Base-by-base conservation (phyloP, 352 stramenopile genomes). In the Globisporangium paroecandrum region DNA sequence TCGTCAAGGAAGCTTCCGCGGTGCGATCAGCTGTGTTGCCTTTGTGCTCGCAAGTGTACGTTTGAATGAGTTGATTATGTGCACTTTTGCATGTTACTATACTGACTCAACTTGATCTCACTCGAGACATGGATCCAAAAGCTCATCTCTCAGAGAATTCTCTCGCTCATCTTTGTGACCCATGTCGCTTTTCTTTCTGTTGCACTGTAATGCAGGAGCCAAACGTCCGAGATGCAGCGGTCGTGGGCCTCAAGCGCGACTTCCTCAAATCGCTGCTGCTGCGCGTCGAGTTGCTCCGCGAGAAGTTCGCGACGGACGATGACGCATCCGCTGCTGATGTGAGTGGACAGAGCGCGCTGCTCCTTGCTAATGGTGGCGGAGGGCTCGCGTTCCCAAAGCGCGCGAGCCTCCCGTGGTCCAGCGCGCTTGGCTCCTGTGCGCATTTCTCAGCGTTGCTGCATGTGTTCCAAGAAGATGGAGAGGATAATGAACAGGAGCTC, bases 191-290 rank as follows among this genome's bases (percentile, higher is more conserved):
- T 51, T 51, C 18, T 51, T 49, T 49, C 43, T 22, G n/a, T 49
- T 7, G 27, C 4, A 4, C 38, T 9, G 22, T 4, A 34, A 18
- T 2, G 2, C 20, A 66, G 59, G 74, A 79, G 51, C 61, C 75
- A 22, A 66, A 79, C 6, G 69, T 73, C 0, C 65, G 70, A 24
- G 73, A 83, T 5, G 65, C 78, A 24, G 84, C 82, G n/a, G 57
- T 69, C 13, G 72, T 69, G 34, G 85, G 77, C 61, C 71, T 93
- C 27, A 93, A 93, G 65, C 80, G 71, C 29, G 85, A 93, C 62
- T 87, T 91, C 65, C 59, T 86, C 22, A 89, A 88, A 62, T 89
- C 85, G 18, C 65, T 91, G 62, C 53, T 82, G 62, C 60, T 90
- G 3, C 82, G 85, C 62, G 58, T 87, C 13, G 76, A 85, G 24